Evolutionary conservation across 1,284 basidiomycete species (phyloP).

Genomic region (Trichosporon sp.): DNA sequence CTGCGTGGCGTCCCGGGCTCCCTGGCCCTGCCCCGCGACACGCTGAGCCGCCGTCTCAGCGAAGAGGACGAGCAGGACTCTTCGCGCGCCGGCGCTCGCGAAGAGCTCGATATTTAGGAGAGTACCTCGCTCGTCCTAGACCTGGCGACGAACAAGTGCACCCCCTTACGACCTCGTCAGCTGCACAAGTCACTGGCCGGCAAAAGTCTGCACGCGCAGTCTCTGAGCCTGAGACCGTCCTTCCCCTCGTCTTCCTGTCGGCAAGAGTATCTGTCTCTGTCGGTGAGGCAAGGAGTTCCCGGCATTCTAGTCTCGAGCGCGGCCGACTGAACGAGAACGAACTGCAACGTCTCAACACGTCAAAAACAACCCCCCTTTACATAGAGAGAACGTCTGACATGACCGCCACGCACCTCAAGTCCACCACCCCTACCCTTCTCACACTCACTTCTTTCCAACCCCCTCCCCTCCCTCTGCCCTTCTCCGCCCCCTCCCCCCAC

Average conservation of each 20-base stretch:
- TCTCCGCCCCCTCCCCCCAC: background rate
- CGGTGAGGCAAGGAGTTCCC: background rate
- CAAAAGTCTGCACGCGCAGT: background rate
- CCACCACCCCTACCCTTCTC: no score
- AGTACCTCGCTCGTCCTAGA: background rate
- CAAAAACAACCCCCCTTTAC: background rate
- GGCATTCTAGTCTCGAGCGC: background rate
- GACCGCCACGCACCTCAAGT: constrained; percentile 3
- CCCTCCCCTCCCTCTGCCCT: background rate
- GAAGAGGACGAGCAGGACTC: constrained; percentile 36
- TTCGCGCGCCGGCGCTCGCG: constrained; percentile 14
- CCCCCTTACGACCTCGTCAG: background rate
- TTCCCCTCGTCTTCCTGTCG: background rate
- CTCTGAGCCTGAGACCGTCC: background rate
- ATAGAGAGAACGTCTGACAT: background rate
- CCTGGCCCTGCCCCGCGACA: constrained; percentile 6
- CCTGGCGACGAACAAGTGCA: background rate
- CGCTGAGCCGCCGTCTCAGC: constrained; percentile 23
- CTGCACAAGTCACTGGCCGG: background rate
- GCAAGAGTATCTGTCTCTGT: background rate
- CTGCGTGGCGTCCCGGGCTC: constrained; percentile 20
- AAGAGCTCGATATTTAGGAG: constrained; percentile 14
- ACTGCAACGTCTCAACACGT: background rate
- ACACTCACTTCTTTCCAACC: background rate
- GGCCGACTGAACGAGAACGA: background rate